These are phyloP conservation scores for Jacaranda mimosifolia DNA, from an alignment of 257 asterid genomes.

Conservation along the genomic window DNA sequence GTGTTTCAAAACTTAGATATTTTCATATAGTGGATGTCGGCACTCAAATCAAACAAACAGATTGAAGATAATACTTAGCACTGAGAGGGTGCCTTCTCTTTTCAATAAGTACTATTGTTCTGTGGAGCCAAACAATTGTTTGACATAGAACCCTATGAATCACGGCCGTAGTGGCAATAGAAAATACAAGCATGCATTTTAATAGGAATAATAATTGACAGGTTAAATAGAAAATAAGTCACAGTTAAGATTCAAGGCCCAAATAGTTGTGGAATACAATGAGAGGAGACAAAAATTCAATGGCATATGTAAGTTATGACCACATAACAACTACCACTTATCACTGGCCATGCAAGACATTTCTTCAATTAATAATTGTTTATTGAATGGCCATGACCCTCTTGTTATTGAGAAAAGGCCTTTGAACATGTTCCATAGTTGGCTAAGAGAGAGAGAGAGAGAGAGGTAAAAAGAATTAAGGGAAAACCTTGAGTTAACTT, in stretches of 20 bases:
- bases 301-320: constrained; percentile 9
- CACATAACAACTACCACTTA: neutral
- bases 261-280: neutral
- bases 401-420: neutral
- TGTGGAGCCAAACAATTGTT: constrained; percentile 9
- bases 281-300: constrained; percentile 5
- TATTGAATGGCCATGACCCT: neutral
- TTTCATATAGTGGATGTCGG: neutral
- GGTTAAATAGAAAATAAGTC: neutral
- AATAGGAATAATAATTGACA: neutral
- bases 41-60: neutral
- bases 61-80: neutral
- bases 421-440: neutral
- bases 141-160: too few relatives aligned
- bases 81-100: neutral
- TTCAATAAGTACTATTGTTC: neutral
- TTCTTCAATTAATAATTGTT: neutral
- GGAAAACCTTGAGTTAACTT: constrained; percentile 72
- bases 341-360: neutral
- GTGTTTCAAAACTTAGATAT: neutral
- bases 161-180: too few relatives aligned
- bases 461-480: constrained; percentile 23
- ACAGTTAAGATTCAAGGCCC: neutral
- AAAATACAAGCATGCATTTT: too few relatives aligned
- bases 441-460: constrained; percentile 1